Conservation (phyloP, 2,329 filamentous ascomycete species). For the Gaeumannomyces sp. region DNA sequence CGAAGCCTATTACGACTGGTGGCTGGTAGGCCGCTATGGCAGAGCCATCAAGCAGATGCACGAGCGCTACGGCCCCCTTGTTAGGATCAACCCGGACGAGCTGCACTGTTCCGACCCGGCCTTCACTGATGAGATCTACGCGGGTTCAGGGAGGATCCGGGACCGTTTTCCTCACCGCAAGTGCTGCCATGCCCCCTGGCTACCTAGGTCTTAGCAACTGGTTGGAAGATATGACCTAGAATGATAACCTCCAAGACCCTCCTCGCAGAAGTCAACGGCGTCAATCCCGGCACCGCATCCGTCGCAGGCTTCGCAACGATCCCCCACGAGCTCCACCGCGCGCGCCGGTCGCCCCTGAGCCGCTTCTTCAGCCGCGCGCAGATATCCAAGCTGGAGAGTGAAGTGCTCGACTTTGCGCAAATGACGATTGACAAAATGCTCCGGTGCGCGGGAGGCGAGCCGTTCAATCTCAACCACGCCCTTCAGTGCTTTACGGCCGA, state of each 20-base stretch:
- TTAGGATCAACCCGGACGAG: conserved; percentile 22
- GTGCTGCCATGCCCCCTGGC: background rate
- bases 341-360: conserved; percentile 17
- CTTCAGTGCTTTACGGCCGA: conserved; percentile 21
- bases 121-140: conserved; percentile 21
- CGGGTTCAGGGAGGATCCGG: conserved; percentile 13
- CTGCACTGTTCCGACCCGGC: conserved; percentile 23
- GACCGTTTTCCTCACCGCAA: conserved; percentile 14
- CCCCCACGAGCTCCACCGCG: conserved; percentile 19
- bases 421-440: conserved; percentile 15
- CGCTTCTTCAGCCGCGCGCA: conserved; percentile 20
- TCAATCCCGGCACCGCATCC: conserved; percentile 10
- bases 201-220: too few species aligned
- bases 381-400: conserved; percentile 16
- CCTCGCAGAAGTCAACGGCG: conserved; percentile 5
- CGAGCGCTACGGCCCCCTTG: conserved; percentile 22
- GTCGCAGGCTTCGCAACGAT: conserved; percentile 16
- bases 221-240: too few species aligned
- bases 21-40: conserved; percentile 29
- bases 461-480: conserved; percentile 12
- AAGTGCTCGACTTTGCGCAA: conserved; percentile 16
- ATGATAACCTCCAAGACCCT: background rate
- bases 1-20: conserved; percentile 32
- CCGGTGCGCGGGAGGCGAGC: background rate
- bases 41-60: conserved; percentile 30